Evolutionary conservation across 208 protist species (phyloP), one percentile per base, ranked within the genome.

Genomic region (Tritrichomonas musculus): DNA sequence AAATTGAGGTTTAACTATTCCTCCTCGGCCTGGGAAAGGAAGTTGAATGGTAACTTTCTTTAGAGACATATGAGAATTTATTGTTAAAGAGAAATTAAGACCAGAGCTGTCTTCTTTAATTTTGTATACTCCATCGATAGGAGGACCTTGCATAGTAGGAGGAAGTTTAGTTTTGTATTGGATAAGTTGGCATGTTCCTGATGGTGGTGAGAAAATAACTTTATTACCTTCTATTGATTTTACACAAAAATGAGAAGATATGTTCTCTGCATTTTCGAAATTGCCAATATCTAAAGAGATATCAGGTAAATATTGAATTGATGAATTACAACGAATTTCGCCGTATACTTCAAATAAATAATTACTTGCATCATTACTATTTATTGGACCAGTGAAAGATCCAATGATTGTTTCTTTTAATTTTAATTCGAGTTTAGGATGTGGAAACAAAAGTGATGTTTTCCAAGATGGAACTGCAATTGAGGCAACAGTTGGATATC

Each of bases 121-220:
- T 33, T 44, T 57, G 47, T 88, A 88, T n/a, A 30, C n/a, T 3
- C 77, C 77, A 57, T 44, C 39, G 41, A 88, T 39, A 57, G 77
- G 77, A 55, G 77, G 77, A 14, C 14, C 33, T 30, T 82, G 39
- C 5, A 57, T 44, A 39, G 47, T 39, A 8, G 33, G 33, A n/a
- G n/a, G n/a, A n/a, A n/a, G n/a, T n/a, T n/a, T n/a, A 14, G 25
- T 33, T 22, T 57, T 13, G 47, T 47, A 88, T 13, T 39, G 17
- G 11, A 88, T 17, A 39, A 88, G 77, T n/a, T 88, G 77, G 9
- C 47, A 39, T 0, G 57, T 57, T 3, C 77, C 77, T 8, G 77
- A 57, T 39, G 77, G 77, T 22, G 77, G 77, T 44, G 77, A 88
- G 5, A 88, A 88, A 14, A 88, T 14, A 57, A 88, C n/a, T 88